A percentile compares a stretch with the other conserved stretches of the same genome.
Evolutionary conservation across 345 rosid species (phyloP).

Genomic region (Anacardium occidentale): DNA sequence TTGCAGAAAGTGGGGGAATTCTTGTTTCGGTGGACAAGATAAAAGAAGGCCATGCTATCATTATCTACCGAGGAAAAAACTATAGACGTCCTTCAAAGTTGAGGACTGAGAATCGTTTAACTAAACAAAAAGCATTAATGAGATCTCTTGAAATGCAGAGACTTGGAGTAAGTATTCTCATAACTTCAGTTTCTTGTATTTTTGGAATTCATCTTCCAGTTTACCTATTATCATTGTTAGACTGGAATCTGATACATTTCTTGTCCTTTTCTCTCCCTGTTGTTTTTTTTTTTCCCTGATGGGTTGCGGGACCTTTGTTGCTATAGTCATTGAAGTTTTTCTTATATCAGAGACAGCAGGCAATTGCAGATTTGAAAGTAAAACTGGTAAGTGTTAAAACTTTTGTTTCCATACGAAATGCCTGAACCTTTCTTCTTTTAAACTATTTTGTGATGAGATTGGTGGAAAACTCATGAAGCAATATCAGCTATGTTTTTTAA

Average conservation of each 20-base stretch:
- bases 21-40: conserved; percentile 70
- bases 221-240: background rate
- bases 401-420: background rate
- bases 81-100: conserved; percentile 61
- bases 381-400: conserved; percentile 43
- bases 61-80: conserved; percentile 83
- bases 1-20: conserved; percentile 77
- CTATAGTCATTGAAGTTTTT: conserved; percentile 76
- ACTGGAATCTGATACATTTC: conserved; percentile 4
- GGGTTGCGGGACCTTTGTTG: conserved; percentile 6
- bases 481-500: background rate
- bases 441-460: background rate
- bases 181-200: conserved; percentile 3
- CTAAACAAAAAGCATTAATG: conserved; percentile 63
- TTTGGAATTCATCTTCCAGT: background rate
- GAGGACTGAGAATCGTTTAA: conserved; percentile 52
- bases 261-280: conserved; percentile 3
- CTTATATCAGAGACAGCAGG: conserved; percentile 47
- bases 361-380: conserved; percentile 48
- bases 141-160: conserved; percentile 77
- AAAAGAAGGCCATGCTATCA: conserved; percentile 69
- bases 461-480: background rate
- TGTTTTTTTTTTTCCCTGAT: background rate
- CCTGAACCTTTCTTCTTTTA: background rate
- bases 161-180: conserved; percentile 58